These are phyloP conservation scores for Bruguiera gymnorhiza DNA, from an alignment of 345 rosid species.

Conservation along the genomic window DNA sequence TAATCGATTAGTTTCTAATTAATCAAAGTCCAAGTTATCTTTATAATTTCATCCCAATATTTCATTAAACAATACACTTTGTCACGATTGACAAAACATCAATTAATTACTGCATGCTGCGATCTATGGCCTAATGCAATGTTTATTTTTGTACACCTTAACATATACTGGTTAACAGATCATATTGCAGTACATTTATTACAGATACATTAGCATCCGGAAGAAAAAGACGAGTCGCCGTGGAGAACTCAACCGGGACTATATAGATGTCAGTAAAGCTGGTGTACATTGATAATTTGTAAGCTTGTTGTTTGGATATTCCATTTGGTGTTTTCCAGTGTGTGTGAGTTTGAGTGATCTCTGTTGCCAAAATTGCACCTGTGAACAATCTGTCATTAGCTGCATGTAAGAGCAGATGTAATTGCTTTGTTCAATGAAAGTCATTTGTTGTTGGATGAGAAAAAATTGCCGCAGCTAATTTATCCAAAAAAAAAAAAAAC, in stretches of 20 bases:
- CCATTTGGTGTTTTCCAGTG: not conserved
- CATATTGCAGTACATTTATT: slow-evolving; percentile 82
- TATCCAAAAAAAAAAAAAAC: no score
- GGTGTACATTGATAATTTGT: slow-evolving; percentile 13
- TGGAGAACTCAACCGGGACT: slow-evolving; percentile 38
- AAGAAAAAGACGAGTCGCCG: not conserved
- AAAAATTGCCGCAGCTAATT: no score
- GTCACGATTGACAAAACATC: no score
- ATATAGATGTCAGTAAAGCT: slow-evolving; percentile 43
- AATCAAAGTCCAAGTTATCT: no score
- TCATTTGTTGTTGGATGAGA: no score
- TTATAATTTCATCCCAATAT: no score
- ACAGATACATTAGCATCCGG: slow-evolving; percentile 49
- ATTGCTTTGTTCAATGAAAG: no score
- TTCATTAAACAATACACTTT: no score
- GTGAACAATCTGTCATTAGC: no score
- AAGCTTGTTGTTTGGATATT: not conserved
- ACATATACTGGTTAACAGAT: slow-evolving; percentile 43
- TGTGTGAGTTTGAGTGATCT: not conserved
- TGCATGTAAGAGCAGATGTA: no score
- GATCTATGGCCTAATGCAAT: no score
- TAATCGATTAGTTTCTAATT: no score
- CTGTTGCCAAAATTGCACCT: not conserved
- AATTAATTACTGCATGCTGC: not conserved
- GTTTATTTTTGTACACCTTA: slow-evolving; percentile 20